These are phyloP conservation scores for Crucihimalaya himalaica DNA, from an alignment of 345 rosid species.

Conservation along the genomic window DNA sequence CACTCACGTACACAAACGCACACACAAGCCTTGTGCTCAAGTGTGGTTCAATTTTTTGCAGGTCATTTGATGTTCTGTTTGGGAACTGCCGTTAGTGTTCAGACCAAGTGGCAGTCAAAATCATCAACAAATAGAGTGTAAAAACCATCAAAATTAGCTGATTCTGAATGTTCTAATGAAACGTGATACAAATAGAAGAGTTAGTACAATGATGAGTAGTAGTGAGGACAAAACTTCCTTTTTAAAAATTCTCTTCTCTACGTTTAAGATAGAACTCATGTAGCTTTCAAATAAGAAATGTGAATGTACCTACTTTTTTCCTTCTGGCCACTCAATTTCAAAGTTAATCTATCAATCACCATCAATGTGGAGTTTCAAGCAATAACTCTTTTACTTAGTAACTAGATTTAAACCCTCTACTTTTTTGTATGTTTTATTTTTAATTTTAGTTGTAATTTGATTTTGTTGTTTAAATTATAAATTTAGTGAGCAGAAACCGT, in stretches of 20 bases:
- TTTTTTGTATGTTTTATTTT: too few relatives aligned
- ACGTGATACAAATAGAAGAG: too few relatives aligned
- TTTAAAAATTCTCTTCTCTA: neutral
- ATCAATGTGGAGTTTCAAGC: slow-evolving; percentile 25
- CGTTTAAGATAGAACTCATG: slow-evolving; percentile 21
- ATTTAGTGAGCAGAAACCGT: too few relatives aligned
- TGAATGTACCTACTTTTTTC: slow-evolving; percentile 12
- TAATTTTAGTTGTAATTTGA: too few relatives aligned
- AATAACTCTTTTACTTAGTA: slow-evolving; percentile 33
- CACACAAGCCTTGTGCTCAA: slow-evolving; percentile 18
- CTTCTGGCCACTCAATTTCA: slow-evolving; percentile 27
- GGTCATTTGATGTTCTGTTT: slow-evolving; percentile 76
- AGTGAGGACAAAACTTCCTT: slow-evolving; percentile 27
- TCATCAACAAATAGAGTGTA: slow-evolving; percentile 23
- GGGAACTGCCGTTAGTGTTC: slow-evolving; percentile 83
- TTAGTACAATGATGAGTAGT: too few relatives aligned
- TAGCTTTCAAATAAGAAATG: slow-evolving; percentile 28
- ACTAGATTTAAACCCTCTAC: too few relatives aligned
- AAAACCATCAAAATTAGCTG: neutral
- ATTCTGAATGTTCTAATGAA: neutral
- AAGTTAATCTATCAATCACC: slow-evolving; percentile 32
- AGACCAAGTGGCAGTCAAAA: slow-evolving; percentile 72
- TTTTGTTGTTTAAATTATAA: too few relatives aligned
- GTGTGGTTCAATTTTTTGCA: slow-evolving; percentile 45
- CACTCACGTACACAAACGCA: neutral